Base-by-base conservation (phyloP, 2,329 filamentous ascomycete species). In the Fusarium succisae region DNA sequence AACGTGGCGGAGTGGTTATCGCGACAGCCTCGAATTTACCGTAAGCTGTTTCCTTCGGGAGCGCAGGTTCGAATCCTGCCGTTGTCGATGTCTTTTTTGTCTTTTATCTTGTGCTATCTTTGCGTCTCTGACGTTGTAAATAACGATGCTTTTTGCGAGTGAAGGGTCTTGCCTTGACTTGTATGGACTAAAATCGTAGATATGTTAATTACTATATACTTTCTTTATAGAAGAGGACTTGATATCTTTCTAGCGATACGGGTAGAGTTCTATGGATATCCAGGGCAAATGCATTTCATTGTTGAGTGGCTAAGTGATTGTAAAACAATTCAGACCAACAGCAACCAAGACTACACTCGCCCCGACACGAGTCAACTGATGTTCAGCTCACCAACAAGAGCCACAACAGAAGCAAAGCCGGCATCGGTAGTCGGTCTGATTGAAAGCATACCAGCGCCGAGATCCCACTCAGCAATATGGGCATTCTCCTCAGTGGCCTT, bases 391-490 rank as follows among this genome's bases (percentile, higher is more conserved):
- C 72, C 72, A 14, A 74, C 72, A 26, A 74, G 68, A 13, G 72
- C 72, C 15, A 74, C 72, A 18, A 74, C 60, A 28, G 72, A 75
- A 28, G 72, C 72, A 39, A 74, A 74, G 1, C 72, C 72, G 4
- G 72, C 72, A 35, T 74, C 72, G 26, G 56, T 38, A 4, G 64
- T 70, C 9, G 72, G 72, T 13, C 57, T 55, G 35, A 74, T 54
- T 2, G 60, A 72, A 18, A 74, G 60, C 26, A 45, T 44, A 2
- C 69, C 60, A 9, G 38, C 48, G 4, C 63, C 53, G 4, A 30
- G 51, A 38, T 74, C 69, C 72, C 72, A 74, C 43, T 75, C 72
- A 11, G 72, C 72, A 20, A 75, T 9, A 26, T 74, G 72, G 9
- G 72, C 72, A 22, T 72, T 68, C 20, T 54, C 72, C 37, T 74